phyloP scores from a whole-genome alignment of 2,329 filamentous ascomycete species.

The Dothiorella sarmentorum region DNA sequence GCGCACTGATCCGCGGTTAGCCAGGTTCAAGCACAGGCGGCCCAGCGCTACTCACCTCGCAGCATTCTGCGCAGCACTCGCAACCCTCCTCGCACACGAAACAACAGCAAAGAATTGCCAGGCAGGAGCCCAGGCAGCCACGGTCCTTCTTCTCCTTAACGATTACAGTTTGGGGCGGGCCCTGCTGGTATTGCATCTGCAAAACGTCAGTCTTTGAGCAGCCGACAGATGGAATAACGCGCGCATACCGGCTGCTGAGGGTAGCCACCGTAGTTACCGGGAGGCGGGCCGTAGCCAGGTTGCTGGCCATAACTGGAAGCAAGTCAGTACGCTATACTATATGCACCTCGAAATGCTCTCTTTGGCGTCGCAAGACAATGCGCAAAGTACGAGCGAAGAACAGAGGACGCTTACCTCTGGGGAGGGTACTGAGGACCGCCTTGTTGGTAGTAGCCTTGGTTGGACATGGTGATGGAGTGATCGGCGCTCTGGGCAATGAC shows the following conservation, averaged over 20 bases:
- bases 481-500: not conserved
- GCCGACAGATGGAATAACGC: not conserved
- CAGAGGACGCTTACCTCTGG: slow-evolving; percentile 3
- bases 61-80: slow-evolving; percentile 62
- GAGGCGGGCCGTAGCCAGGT: slow-evolving; percentile 23
- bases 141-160: slow-evolving; percentile 47
- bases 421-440: slow-evolving; percentile 23
- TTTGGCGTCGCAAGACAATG: slow-evolving; percentile 21
- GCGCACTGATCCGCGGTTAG: slow-evolving; percentile 25
- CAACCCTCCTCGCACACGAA: slow-evolving; percentile 63
- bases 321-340: not conserved
- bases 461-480: slow-evolving; percentile 30
- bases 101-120: slow-evolving; percentile 60
- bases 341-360: not conserved
- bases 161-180: slow-evolving; percentile 40
- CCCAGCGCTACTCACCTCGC: slow-evolving; percentile 45
- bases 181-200: slow-evolving; percentile 51
- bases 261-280: slow-evolving; percentile 6
- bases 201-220: not conserved
- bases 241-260: not conserved
- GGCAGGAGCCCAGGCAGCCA: slow-evolving; percentile 51
- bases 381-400: slow-evolving; percentile 1
- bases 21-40: slow-evolving; percentile 9
- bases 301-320: slow-evolving; percentile 12
- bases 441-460: slow-evolving; percentile 34